A percentile compares a stretch with the other conserved stretches of the same genome.
Conservation (phyloP, 2,329 filamentous ascomycete genomes). For the Emmonsiellopsis sp. region DNA sequence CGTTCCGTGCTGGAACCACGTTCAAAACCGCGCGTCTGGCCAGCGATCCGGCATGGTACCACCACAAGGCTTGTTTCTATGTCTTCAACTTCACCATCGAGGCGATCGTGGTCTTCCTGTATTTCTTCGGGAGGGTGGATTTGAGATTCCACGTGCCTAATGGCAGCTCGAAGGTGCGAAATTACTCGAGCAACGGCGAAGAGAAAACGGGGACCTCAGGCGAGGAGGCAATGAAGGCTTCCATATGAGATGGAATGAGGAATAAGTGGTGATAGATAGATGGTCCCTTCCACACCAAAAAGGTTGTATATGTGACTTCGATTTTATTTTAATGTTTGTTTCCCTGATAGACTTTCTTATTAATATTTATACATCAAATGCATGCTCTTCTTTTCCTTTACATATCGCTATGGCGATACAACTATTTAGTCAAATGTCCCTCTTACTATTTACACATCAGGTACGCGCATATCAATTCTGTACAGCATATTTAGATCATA, state of each 20-base stretch:
- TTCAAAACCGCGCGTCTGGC: constrained; percentile 45
- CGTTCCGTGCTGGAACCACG: constrained; percentile 55
- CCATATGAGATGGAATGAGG: background rate
- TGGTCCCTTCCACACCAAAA: too few relatives aligned
- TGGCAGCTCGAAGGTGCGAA: constrained; percentile 39
- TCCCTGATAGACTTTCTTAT: too few relatives aligned
- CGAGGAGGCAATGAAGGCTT: background rate
- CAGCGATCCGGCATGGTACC: constrained; percentile 57
- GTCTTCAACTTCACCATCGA: constrained; percentile 70
- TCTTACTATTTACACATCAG: too few relatives aligned
- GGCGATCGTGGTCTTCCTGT: constrained; percentile 58
- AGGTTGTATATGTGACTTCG: too few relatives aligned
- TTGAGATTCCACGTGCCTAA: constrained; percentile 66
- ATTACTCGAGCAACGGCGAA: background rate
- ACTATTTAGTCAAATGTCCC: too few relatives aligned
- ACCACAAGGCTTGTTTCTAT: constrained; percentile 67
- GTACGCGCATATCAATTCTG: too few relatives aligned
- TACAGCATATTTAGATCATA: too few relatives aligned
- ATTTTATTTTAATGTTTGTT: too few relatives aligned
- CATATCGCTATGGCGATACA: too few relatives aligned
- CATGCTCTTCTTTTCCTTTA: too few relatives aligned
- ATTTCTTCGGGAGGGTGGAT: constrained; percentile 62
- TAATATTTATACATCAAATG: too few relatives aligned
- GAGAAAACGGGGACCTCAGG: background rate
- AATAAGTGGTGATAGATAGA: too few relatives aligned